A percentile compares a stretch with the other conserved stretches of the same genome.
These are phyloP conservation scores for Beauveria asiatica DNA, from an alignment of 2,329 filamentous ascomycete genomes.

Conservation along the genomic window DNA sequence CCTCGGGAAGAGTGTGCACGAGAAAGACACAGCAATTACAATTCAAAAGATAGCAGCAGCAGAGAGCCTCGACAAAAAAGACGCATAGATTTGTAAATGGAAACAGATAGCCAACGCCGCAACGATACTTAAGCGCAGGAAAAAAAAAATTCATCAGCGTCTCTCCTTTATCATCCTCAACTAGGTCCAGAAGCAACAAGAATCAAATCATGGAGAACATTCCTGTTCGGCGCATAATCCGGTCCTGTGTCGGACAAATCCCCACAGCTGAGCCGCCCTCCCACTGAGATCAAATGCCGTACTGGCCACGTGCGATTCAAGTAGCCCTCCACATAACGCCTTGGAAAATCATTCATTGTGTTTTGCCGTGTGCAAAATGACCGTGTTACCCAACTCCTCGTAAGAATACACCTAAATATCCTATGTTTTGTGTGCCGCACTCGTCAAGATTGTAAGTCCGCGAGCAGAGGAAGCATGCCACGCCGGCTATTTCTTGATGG, in stretches of 20 bases:
- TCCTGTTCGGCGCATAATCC: no score
- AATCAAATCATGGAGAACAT: no score
- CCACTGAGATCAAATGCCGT: no score
- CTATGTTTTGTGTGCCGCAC: neutral
- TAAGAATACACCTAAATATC: conserved; percentile 2
- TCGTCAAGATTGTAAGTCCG: neutral
- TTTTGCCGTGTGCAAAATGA: neutral
- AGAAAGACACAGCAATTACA: no score
- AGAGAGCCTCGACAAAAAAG: no score
- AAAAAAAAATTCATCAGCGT: neutral
- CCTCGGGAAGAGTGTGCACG: no score
- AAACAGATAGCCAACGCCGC: neutral
- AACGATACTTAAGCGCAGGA: neutral
- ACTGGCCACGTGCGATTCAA: neutral
- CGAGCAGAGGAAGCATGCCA: neutral
- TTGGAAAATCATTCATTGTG: neutral
- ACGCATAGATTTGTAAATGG: neutral
- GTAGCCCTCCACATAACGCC: neutral
- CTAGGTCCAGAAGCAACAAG: neutral
- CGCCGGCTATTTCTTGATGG: neutral
- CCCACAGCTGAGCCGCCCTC: neutral
- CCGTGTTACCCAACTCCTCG: conserved; percentile 7
- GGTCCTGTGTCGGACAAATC: no score
- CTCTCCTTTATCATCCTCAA: neutral
- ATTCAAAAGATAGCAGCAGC: no score